A percentile compares a stretch with the other conserved stretches of the same genome.
Evolutionary conservation across 768 basidiomycete genomes (phyloP).

Genomic region (Cubamyces sp.): DNA sequence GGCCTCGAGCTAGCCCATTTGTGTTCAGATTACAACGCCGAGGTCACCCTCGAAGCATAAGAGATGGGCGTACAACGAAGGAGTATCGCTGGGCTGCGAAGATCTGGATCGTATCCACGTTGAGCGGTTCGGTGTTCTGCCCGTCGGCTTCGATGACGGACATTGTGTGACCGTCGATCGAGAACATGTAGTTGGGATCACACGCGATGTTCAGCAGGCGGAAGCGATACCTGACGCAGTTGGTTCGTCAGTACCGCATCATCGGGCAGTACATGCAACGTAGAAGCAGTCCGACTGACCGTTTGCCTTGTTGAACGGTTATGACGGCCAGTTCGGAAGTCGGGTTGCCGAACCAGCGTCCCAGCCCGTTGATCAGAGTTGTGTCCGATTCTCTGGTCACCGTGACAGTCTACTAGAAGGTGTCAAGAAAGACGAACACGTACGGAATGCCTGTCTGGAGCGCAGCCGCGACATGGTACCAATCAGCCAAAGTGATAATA

Average conservation of each 20-base stretch:
- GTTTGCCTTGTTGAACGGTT: slow-evolving; percentile 41
- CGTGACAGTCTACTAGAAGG: slow-evolving; percentile 4
- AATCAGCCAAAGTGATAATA: slow-evolving; percentile 52
- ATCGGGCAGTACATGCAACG: slow-evolving; percentile 30
- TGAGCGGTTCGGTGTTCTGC: slow-evolving; percentile 41
- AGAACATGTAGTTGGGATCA: slow-evolving; percentile 47
- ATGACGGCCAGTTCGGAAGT: slow-evolving; percentile 42
- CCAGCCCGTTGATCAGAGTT: slow-evolving; percentile 53
- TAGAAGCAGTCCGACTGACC: slow-evolving; percentile 27
- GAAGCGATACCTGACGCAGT: slow-evolving; percentile 44
- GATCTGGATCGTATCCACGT: slow-evolving; percentile 46
- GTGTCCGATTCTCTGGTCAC: slow-evolving; percentile 34
- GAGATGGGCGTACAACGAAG: slow-evolving; percentile 28
- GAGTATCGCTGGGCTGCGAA: slow-evolving; percentile 43
- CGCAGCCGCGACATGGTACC: slow-evolving; percentile 38
- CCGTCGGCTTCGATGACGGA: slow-evolving; percentile 55
- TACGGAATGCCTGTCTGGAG: slow-evolving; percentile 23
- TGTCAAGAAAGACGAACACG: slow-evolving; percentile 2
- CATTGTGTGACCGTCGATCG: slow-evolving; percentile 49
- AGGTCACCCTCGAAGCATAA: neutral
- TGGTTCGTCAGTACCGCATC: too few species aligned
- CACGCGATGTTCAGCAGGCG: slow-evolving; percentile 49
- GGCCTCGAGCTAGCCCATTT: slow-evolving; percentile 38
- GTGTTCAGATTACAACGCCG: neutral
- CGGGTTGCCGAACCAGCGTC: slow-evolving; percentile 44